These are phyloP conservation scores for Yarrowia sp. DNA, from an alignment of 805 yeast species.

Conservation along the genomic window DNA sequence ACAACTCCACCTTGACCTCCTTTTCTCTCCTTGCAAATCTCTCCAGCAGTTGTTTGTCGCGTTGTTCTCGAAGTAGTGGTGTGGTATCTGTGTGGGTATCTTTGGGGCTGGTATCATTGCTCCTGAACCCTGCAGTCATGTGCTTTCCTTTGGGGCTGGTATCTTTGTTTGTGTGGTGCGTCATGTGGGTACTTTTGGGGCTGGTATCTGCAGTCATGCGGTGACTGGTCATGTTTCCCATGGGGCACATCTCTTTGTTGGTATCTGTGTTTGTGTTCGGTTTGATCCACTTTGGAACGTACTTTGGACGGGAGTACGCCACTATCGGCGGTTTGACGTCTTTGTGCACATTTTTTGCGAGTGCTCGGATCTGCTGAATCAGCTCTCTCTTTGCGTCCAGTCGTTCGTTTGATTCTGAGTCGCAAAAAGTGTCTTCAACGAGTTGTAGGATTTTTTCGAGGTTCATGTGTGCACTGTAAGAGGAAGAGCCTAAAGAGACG, in stretches of 20 bases:
- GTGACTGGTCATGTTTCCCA: too few species aligned
- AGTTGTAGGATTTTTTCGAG: neutral
- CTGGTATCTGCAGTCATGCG: neutral
- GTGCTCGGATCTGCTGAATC: neutral
- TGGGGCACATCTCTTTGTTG: too few species aligned
- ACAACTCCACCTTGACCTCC: neutral
- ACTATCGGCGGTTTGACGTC: neutral
- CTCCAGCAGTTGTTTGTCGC: neutral
- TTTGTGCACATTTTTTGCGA: neutral
- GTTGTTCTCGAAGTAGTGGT: neutral
- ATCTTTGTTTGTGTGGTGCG: too few species aligned
- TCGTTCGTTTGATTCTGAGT: neutral
- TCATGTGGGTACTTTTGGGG: neutral
- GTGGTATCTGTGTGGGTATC: neutral
- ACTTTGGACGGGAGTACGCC: neutral
- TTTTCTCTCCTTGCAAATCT: neutral
- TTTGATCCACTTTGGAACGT: constrained; percentile 7
- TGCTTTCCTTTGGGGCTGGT: too few species aligned
- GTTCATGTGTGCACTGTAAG: neutral
- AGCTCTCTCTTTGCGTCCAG: neutral
- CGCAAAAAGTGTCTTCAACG: neutral
- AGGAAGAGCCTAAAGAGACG: too few species aligned
- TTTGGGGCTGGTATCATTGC: neutral
- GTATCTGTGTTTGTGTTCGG: too few species aligned
- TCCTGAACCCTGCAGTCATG: neutral